These are phyloP conservation scores for Metschnikowia amazonensis DNA, from an alignment of 805 yeast species.

Conservation along the genomic window DNA sequence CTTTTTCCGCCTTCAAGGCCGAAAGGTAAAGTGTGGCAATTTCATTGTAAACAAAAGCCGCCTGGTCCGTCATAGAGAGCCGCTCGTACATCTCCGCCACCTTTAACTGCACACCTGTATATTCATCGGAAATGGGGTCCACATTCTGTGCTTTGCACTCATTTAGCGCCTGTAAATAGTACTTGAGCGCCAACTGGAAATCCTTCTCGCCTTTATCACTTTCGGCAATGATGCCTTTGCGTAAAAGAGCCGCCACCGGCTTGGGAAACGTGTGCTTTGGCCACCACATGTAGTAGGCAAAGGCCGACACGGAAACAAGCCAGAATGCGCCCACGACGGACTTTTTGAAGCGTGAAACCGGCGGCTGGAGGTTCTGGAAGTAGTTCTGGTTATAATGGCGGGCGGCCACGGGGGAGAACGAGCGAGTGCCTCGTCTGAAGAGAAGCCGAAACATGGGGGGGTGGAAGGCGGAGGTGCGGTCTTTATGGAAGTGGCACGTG, in stretches of 20 bases:
- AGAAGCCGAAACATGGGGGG: constrained; percentile 2
- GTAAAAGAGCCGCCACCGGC: constrained; percentile 63
- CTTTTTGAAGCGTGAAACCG: constrained; percentile 15
- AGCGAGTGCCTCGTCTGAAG: not conserved
- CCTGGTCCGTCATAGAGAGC: constrained; percentile 57
- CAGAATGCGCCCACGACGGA: constrained; percentile 13
- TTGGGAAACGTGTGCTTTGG: constrained; percentile 67
- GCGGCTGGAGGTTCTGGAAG: constrained; percentile 13
- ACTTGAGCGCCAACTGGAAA: constrained; percentile 62
- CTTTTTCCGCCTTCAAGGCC: constrained; percentile 40
- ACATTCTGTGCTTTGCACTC: constrained; percentile 54
- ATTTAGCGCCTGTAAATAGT: constrained; percentile 71
- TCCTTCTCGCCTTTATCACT: constrained; percentile 61
- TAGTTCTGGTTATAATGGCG: constrained; percentile 13
- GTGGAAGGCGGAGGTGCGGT: too few relatives aligned
- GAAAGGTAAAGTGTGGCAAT: constrained; percentile 56
- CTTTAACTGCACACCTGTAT: constrained; percentile 86
- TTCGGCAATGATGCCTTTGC: constrained; percentile 84
- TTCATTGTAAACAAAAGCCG: constrained; percentile 64
- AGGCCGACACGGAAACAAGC: constrained; percentile 20
- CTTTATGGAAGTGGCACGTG: not conserved
- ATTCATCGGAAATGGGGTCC: constrained; percentile 66
- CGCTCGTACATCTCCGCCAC: constrained; percentile 83
- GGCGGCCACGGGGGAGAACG: not conserved
- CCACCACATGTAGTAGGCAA: constrained; percentile 48